Evolutionary conservation across 2,329 filamentous ascomycete genomes (phyloP).

Genomic region (Aspergillus ochraceus): DNA sequence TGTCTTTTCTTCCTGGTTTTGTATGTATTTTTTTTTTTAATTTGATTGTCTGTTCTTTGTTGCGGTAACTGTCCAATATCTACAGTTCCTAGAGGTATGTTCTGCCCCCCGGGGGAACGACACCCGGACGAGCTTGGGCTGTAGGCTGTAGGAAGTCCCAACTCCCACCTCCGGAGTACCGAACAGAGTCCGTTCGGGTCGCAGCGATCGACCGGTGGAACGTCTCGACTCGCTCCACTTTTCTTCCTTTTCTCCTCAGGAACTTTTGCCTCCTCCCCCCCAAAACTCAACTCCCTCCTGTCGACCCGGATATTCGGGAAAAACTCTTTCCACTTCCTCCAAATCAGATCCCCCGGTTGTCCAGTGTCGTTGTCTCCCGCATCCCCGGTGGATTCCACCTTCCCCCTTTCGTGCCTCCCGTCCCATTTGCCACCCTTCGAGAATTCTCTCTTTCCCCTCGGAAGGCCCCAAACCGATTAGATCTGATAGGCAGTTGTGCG

Average conservation of each 20-base stretch:
- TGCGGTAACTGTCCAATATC: no score
- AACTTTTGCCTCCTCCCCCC: slow-evolving; percentile 7
- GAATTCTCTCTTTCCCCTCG: neutral
- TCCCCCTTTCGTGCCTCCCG: slow-evolving; percentile 4
- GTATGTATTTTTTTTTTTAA: no score
- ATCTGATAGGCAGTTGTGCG: neutral
- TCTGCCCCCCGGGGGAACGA: no score
- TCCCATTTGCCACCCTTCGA: slow-evolving; percentile 13
- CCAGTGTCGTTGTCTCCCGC: neutral
- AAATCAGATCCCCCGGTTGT: neutral
- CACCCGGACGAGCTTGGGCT: no score
- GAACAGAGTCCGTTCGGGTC: slow-evolving; percentile 2
- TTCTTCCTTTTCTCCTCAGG: neutral
- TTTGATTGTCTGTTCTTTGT: no score
- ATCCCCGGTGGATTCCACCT: neutral
- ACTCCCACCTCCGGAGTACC: no score
- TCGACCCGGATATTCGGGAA: neutral
- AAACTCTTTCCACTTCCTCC: neutral
- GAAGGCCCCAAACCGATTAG: neutral
- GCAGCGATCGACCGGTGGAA: slow-evolving; percentile 16
- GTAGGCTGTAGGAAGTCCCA: no score
- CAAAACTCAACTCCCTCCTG: neutral
- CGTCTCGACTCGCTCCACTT: slow-evolving; percentile 1
- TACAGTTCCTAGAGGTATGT: no score
- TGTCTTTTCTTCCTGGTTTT: no score